Evolutionary conservation across 805 yeast genomes (phyloP).

Genomic region (Candida mattraensis): DNA sequence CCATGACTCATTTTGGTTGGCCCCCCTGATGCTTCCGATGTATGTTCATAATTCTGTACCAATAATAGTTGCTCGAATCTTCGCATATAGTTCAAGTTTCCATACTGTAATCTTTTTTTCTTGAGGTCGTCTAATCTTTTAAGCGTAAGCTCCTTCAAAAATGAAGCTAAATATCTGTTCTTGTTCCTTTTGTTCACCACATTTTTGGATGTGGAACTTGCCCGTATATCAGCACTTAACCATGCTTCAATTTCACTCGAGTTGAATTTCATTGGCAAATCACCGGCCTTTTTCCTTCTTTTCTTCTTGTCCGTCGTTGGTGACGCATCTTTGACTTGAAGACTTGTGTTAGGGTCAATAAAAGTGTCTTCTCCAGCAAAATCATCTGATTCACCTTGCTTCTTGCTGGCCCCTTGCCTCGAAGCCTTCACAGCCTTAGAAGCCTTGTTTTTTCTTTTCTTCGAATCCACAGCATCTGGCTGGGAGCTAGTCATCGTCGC

Average conservation of each 20-base stretch:
- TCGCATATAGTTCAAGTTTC: slow-evolving; percentile 27
- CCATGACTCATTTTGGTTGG: slow-evolving; percentile 3
- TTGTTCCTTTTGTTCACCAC: slow-evolving; percentile 25
- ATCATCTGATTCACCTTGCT: too few relatives aligned
- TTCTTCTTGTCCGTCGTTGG: slow-evolving; percentile 20
- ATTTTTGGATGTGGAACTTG: slow-evolving; percentile 26
- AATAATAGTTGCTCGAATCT: slow-evolving; percentile 14
- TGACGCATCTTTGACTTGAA: too few relatives aligned
- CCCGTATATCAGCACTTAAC: slow-evolving; percentile 26
- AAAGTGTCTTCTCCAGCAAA: background rate
- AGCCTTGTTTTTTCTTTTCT: background rate
- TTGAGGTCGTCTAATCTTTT: slow-evolving; percentile 22
- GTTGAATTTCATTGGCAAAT: slow-evolving; percentile 22
- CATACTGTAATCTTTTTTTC: slow-evolving; percentile 20
- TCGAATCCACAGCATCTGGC: too few relatives aligned
- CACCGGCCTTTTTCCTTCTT: slow-evolving; percentile 9
- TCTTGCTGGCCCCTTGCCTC: too few relatives aligned
- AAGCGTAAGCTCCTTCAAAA: slow-evolving; percentile 27
- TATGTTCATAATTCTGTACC: slow-evolving; percentile 9
- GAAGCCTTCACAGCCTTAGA: too few relatives aligned
- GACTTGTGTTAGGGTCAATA: background rate
- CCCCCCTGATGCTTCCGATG: slow-evolving; percentile 3
- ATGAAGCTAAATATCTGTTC: slow-evolving; percentile 27
- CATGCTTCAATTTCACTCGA: slow-evolving; percentile 20
- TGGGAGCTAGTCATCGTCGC: too few relatives aligned